These are phyloP conservation scores for Exserohilum rostratum DNA, from an alignment of 2,329 filamentous ascomycete genomes.

Conservation along the genomic window DNA sequence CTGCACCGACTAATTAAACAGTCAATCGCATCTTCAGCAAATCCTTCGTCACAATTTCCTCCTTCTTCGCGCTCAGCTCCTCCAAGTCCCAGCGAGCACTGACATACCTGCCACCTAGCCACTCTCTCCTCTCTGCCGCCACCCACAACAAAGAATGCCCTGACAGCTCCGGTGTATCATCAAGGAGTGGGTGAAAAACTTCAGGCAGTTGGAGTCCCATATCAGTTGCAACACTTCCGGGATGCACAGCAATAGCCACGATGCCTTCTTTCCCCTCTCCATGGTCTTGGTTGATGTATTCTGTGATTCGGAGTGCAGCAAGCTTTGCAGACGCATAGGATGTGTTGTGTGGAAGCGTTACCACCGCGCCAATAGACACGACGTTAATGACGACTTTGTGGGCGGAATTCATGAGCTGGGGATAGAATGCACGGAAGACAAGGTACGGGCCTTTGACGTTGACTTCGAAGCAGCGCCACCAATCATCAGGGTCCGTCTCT, in stretches of 20 bases:
- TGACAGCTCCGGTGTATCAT: conserved; percentile 35
- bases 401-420: conserved; percentile 46
- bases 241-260: conserved; percentile 30
- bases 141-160: conserved; percentile 38
- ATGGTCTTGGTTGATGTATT: conserved; percentile 55
- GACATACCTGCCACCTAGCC: conserved; percentile 37
- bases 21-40: conserved; percentile 24
- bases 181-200: conserved; percentile 2
- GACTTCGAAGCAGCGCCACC: conserved; percentile 54
- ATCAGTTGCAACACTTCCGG: conserved; percentile 29
- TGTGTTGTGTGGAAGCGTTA: background rate
- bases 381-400: conserved; percentile 52
- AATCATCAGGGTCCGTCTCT: conserved; percentile 48
- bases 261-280: conserved; percentile 23
- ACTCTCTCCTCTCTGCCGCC: conserved; percentile 29
- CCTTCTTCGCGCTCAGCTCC: conserved; percentile 26
- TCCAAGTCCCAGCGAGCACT: conserved; percentile 38
- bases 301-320: conserved; percentile 57
- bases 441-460: conserved; percentile 59
- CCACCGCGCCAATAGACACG: conserved; percentile 51
- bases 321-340: conserved; percentile 59
- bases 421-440: conserved; percentile 53
- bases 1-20: background rate
- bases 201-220: conserved; percentile 16
- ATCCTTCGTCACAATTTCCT: conserved; percentile 21